These are phyloP conservation scores for Aegilops bicornis DNA, from an alignment of 176 grass and related monocot species.

Conservation along the genomic window DNA sequence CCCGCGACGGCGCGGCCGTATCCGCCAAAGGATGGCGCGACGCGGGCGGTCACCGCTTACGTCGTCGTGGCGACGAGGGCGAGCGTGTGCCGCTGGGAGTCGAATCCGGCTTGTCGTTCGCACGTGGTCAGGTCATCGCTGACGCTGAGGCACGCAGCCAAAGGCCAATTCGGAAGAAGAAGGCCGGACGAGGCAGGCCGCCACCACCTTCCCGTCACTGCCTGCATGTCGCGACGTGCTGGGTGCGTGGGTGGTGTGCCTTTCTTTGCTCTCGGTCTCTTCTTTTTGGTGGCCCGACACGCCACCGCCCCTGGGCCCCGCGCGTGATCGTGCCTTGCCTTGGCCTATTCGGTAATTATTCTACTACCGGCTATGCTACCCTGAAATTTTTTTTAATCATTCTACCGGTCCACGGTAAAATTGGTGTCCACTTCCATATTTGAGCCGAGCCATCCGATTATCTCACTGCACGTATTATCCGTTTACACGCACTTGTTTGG, in stretches of 20 bases:
- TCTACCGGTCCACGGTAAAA: too few relatives aligned
- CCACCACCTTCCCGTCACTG: background rate
- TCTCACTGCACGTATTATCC: too few relatives aligned
- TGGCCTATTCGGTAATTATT: background rate
- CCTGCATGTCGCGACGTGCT: too few relatives aligned
- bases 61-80: background rate
- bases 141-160: background rate
- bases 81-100: background rate
- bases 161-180: too few relatives aligned
- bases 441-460: too few relatives aligned
- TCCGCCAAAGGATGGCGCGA: background rate
- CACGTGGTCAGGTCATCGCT: background rate
- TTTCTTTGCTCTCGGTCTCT: background rate
- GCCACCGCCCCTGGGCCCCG: background rate
- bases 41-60: background rate
- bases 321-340: background rate
- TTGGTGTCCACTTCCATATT: too few relatives aligned
- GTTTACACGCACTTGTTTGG: too few relatives aligned
- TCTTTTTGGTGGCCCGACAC: background rate
- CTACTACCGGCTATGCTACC: too few relatives aligned
- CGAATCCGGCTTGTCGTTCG: background rate
- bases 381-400: too few relatives aligned
- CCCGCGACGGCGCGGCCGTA: background rate
- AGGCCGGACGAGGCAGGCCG: background rate
- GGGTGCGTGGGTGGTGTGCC: background rate